A percentile compares a stretch with the other conserved stretches of the same genome.
phyloP scores from a whole-genome alignment of 2,329 filamentous ascomycete genomes.

The Botrytis fragariae region DNA sequence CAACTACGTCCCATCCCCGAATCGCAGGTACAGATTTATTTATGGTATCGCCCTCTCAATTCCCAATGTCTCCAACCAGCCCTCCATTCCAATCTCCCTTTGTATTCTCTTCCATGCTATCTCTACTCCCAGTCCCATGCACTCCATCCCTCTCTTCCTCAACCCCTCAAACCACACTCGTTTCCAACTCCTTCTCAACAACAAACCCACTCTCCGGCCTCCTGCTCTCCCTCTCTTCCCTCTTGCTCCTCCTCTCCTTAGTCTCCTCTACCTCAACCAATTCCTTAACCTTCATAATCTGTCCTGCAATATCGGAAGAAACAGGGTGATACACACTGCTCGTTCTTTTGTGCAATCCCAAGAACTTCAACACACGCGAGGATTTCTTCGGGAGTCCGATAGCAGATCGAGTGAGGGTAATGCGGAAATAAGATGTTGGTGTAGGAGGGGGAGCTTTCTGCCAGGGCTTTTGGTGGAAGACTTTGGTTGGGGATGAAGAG shows the following conservation, averaged over 20 bases:
- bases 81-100: background rate
- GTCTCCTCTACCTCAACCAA: constrained; percentile 67
- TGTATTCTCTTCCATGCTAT: background rate
- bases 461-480: constrained; percentile 2
- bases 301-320: constrained; percentile 63
- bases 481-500: background rate
- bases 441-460: background rate
- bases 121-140: background rate
- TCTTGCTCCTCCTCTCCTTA: constrained; percentile 54
- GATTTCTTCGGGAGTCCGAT: constrained; percentile 67
- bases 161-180: background rate
- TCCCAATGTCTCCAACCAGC: too few species aligned
- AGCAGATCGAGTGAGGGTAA: constrained; percentile 68
- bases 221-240: constrained; percentile 59
- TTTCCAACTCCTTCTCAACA: constrained; percentile 50
- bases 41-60: background rate
- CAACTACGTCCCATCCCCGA: background rate
- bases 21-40: background rate
- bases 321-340: constrained; percentile 71
- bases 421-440: constrained; percentile 65
- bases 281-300: constrained; percentile 76
- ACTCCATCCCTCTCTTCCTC: background rate
- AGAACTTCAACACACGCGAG: constrained; percentile 64
- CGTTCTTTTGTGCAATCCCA: constrained; percentile 70
- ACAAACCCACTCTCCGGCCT: constrained; percentile 68